Percentiles rank a stretch among this genome's conserved stretches.
Evolutionary conservation across 192 early-diverging fungal genomes (phyloP).

Genomic region (Lunasporangiospora selenospora): DNA sequence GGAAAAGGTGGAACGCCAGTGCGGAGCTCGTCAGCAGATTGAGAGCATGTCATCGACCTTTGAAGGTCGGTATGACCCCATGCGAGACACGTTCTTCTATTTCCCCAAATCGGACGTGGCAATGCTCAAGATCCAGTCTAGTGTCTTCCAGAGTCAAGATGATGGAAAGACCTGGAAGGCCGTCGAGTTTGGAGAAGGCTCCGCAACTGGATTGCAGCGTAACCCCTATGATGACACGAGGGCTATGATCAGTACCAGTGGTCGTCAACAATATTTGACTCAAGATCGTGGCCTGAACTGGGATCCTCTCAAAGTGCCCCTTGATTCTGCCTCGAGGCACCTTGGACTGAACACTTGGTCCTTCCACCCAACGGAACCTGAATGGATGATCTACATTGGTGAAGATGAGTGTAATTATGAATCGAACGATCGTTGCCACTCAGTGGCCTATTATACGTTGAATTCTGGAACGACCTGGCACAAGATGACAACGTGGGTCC

Average conservation of each 20-base stretch:
- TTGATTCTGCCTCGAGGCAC: slow-evolving; percentile 64
- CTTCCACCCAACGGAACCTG: slow-evolving; percentile 86
- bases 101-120: slow-evolving; percentile 48
- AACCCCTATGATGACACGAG: slow-evolving; percentile 66
- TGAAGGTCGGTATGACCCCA: slow-evolving; percentile 15
- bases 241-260: slow-evolving; percentile 66
- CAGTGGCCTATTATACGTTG: slow-evolving; percentile 72
- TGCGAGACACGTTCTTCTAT: slow-evolving; percentile 26
- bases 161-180: slow-evolving; percentile 69
- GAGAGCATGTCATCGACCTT: slow-evolving; percentile 36
- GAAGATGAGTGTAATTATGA: slow-evolving; percentile 56
- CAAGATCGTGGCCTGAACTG: slow-evolving; percentile 66
- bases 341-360: slow-evolving; percentile 58
- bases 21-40: slow-evolving; percentile 60
- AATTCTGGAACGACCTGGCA: slow-evolving; percentile 78
- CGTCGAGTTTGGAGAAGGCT: slow-evolving; percentile 24
- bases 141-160: slow-evolving; percentile 64
- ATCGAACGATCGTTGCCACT: slow-evolving; percentile 64
- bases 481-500: slow-evolving; percentile 69
- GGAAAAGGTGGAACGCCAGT: slow-evolving; percentile 69
- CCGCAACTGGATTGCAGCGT: slow-evolving; percentile 61
- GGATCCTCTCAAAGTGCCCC: slow-evolving; percentile 61
- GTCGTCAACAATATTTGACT: slow-evolving; percentile 60
- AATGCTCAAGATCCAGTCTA: slow-evolving; percentile 57
- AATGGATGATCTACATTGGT: slow-evolving; percentile 84